These are phyloP conservation scores for Pueraria montana DNA, from an alignment of 306 rosid genomes.

Conservation along the genomic window DNA sequence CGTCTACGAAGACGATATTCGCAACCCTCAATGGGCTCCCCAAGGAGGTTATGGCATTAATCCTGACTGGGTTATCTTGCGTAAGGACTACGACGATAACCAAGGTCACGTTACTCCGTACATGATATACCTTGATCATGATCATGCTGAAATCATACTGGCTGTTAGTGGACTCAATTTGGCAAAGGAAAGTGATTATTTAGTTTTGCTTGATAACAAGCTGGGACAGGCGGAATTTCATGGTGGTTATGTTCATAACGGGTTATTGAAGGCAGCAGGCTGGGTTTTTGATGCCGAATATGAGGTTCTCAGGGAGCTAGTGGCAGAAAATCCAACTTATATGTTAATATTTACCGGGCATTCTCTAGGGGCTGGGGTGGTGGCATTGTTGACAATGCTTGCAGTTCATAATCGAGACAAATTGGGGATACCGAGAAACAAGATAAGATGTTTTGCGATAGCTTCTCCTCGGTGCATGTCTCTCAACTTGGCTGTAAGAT, in stretches of 20 bases:
- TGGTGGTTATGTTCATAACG: constrained; percentile 96
- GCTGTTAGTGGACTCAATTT: constrained; percentile 91
- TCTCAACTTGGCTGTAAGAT: constrained; percentile 94
- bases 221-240: constrained; percentile 83
- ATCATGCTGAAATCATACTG: constrained; percentile 75
- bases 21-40: constrained; percentile 88
- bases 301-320: constrained; percentile 70
- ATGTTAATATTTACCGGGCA: constrained; percentile 79
- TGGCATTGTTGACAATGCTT: constrained; percentile 77
- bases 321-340: constrained; percentile 70
- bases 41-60: constrained; percentile 88
- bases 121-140: constrained; percentile 88
- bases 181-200: constrained; percentile 85
- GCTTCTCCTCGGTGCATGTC: constrained; percentile 96
- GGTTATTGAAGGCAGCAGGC: constrained; percentile 83
- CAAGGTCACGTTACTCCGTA: constrained; percentile 83
- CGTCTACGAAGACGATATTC: constrained; percentile 79
- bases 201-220: constrained; percentile 88
- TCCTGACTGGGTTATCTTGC: constrained; percentile 78
- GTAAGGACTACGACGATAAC: constrained; percentile 73
- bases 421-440: constrained; percentile 81
- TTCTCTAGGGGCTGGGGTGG: constrained; percentile 97
- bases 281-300: constrained; percentile 80
- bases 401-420: constrained; percentile 67
- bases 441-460: constrained; percentile 79